These are phyloP conservation scores for Raffaelea albimanens DNA, from an alignment of 2,329 filamentous ascomycete genomes.

Conservation along the genomic window DNA sequence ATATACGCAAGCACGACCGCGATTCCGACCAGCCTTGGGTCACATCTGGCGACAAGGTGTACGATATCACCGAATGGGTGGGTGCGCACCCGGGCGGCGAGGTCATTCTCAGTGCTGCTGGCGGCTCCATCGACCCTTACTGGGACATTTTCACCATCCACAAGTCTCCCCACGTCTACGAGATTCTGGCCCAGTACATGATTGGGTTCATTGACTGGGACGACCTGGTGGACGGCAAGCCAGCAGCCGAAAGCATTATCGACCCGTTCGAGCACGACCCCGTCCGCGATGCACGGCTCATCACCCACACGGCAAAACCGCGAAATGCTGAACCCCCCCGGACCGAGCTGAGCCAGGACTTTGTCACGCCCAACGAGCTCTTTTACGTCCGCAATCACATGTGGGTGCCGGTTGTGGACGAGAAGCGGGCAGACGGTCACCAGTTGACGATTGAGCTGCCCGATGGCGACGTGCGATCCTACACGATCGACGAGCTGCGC, in stretches of 20 bases:
- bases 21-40: conserved; percentile 43
- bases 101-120: conserved; percentile 57
- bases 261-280: conserved; percentile 52
- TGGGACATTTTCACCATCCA: conserved; percentile 65
- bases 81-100: conserved; percentile 57
- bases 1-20: conserved; percentile 14
- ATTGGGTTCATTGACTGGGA: conserved; percentile 51
- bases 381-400: conserved; percentile 56
- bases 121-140: conserved; percentile 55
- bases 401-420: conserved; percentile 45
- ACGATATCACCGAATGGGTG: conserved; percentile 63
- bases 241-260: conserved; percentile 43
- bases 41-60: conserved; percentile 53
- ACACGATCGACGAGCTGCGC: conserved; percentile 45
- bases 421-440: conserved; percentile 28
- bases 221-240: conserved; percentile 48
- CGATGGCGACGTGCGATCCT: conserved; percentile 41
- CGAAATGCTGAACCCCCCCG: conserved; percentile 53
- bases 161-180: conserved; percentile 53
- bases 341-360: conserved; percentile 35
- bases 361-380: conserved; percentile 43
- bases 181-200: conserved; percentile 55
- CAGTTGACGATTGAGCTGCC: conserved; percentile 47
- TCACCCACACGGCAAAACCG: conserved; percentile 43
- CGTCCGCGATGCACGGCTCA: conserved; percentile 37